A percentile compares a stretch with the other conserved stretches of the same genome.
Evolutionary conservation across 345 rosid genomes (phyloP).

Genomic region (Populus deltoides): DNA sequence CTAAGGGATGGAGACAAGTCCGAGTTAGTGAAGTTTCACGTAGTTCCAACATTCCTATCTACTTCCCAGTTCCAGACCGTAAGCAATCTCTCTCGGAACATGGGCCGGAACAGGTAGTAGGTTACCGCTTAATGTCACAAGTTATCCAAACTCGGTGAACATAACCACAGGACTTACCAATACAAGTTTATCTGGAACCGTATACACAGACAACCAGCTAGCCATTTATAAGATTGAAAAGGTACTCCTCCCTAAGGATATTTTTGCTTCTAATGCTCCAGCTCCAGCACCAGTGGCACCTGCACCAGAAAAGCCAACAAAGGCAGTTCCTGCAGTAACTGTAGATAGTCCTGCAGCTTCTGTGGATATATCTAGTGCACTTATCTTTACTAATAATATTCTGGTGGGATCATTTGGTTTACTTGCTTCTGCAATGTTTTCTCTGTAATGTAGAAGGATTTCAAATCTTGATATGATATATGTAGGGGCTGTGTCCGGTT

Average conservation of each 20-base stretch:
- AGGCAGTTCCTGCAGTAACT: not conserved
- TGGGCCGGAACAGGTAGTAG: not conserved
- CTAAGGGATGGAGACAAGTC: not conserved
- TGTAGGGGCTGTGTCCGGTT: not conserved
- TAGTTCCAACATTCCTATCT: not conserved
- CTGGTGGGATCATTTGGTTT: not conserved
- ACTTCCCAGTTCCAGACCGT: not conserved
- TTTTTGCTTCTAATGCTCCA: not conserved
- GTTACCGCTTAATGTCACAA: not conserved
- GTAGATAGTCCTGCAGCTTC: not conserved
- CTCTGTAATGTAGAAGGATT: not conserved
- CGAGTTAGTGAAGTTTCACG: not conserved
- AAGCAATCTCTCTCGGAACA: not conserved
- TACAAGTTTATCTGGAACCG: not conserved
- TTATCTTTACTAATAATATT: not conserved
- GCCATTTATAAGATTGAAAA: not conserved
- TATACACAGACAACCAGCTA: not conserved
- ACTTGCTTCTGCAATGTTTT: not conserved
- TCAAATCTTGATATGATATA: not conserved
- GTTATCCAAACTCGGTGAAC: not conserved
- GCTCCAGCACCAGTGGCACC: not conserved
- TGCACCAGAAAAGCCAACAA: not conserved
- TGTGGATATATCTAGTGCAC: not conserved
- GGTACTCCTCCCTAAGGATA: not conserved
- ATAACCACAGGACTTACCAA: not conserved